Evolutionary conservation across 225 moss, liverwort and hornwort genomes (phyloP).

Genomic region (Climacium dendroides): DNA sequence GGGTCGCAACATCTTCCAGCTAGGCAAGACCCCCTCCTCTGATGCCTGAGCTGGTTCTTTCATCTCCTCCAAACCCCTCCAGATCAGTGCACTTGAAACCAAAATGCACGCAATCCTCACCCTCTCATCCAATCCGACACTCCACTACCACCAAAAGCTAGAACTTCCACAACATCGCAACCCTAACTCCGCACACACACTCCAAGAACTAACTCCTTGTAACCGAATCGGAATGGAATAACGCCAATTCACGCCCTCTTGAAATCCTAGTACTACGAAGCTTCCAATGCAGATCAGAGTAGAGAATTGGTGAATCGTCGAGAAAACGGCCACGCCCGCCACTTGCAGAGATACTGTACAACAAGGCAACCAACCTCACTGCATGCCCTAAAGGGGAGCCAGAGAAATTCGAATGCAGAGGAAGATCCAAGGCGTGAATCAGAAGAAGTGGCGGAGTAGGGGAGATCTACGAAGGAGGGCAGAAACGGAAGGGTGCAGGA

Average conservation of each 20-base stretch:
- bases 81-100: too few species aligned
- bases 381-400: not conserved
- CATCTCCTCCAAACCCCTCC: conserved; percentile 26
- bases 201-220: not conserved
- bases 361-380: not conserved
- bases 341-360: not conserved
- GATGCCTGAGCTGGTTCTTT: conserved; percentile 21
- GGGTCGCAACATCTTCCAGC: conserved; percentile 30
- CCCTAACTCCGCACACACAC: not conserved
- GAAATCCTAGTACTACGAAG: not conserved
- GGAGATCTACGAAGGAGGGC: not conserved
- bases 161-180: not conserved
- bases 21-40: conserved; percentile 10
- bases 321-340: not conserved
- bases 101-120: not conserved
- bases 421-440: not conserved
- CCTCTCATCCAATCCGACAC: not conserved
- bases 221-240: not conserved
- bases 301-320: not conserved
- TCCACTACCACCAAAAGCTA: not conserved
- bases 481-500: not conserved
- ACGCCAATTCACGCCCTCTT: not conserved
- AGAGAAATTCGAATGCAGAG: not conserved
- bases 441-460: not conserved
- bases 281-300: not conserved